These are phyloP conservation scores for Penicillium paradoxum DNA, from an alignment of 495 filamentous ascomycete species.

Conservation along the genomic window DNA sequence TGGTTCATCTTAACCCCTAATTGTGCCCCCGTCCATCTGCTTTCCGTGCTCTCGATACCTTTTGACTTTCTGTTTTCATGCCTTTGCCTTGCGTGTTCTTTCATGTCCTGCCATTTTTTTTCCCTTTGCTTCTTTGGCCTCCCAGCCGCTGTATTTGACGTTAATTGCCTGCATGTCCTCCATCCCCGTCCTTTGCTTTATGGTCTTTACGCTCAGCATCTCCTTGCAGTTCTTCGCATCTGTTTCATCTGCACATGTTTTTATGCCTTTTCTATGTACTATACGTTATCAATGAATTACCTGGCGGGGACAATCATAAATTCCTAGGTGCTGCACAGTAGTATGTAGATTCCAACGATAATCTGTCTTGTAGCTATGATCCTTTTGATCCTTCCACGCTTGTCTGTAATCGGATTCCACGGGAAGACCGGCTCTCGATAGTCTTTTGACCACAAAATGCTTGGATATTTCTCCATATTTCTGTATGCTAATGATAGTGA, in stretches of 20 bases:
- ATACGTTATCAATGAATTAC: constrained; percentile 41
- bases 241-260: constrained; percentile 29
- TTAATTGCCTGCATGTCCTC: constrained; percentile 19
- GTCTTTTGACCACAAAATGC: no score
- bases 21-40: constrained; percentile 26
- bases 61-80: constrained; percentile 15
- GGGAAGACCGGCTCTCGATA: no score
- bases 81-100: constrained; percentile 4
- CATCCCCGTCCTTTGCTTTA: constrained; percentile 14
- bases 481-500: no score
- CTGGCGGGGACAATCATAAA: constrained; percentile 28
- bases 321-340: not conserved
- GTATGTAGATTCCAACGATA: not conserved
- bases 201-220: constrained; percentile 17
- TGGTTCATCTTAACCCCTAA: constrained; percentile 27
- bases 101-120: constrained; percentile 13
- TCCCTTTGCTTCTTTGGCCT: constrained; percentile 17
- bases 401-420: not conserved
- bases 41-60: constrained; percentile 30
- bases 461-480: no score
- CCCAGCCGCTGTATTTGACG: constrained; percentile 26
- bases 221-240: constrained; percentile 10
- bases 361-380: not conserved
- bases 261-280: constrained; percentile 39
- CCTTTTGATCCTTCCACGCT: not conserved